phyloP scores from a whole-genome alignment of 1,139 yeast species.

The Yamadazyma kanchanaburiensis region DNA sequence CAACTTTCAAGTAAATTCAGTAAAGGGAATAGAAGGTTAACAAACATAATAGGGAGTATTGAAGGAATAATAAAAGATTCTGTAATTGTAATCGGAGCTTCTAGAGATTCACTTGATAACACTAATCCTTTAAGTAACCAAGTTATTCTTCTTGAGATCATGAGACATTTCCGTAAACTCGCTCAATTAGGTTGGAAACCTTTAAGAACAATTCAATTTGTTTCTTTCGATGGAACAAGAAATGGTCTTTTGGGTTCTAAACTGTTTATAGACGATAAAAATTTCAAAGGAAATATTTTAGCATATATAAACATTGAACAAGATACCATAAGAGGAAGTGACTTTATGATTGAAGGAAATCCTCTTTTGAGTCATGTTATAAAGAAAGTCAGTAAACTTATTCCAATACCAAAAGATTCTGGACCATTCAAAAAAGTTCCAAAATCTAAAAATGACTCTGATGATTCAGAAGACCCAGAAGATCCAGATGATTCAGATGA shows the following conservation, averaged over 20 bases:
- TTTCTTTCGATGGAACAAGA: conserved; percentile 43
- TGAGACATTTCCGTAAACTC: conserved; percentile 35
- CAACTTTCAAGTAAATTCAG: conserved; percentile 18
- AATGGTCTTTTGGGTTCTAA: conserved; percentile 35
- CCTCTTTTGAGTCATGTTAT: conserved; percentile 36
- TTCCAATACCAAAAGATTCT: conserved; percentile 32
- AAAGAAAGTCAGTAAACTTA: conserved; percentile 26
- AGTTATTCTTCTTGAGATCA: conserved; percentile 38
- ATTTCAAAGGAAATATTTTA: conserved; percentile 25
- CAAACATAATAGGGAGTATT: conserved; percentile 34
- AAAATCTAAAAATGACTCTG: conserved; percentile 11
- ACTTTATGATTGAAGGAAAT: conserved; percentile 34
- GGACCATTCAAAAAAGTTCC: conserved; percentile 9
- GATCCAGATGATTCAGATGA: conserved; percentile 21
- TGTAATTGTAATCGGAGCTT: conserved; percentile 40
- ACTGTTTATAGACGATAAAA: conserved; percentile 19
- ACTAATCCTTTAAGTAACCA: conserved; percentile 40
- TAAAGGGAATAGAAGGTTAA: conserved; percentile 17
- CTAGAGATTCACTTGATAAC: conserved; percentile 38
- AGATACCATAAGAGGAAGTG: conserved; percentile 38
- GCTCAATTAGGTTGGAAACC: conserved; percentile 43
- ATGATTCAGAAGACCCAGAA: conserved; percentile 11
- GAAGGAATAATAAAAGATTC: conserved; percentile 43
- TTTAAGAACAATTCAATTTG: conserved; percentile 37
- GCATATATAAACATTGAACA: conserved; percentile 41